Evolutionary conservation across 106 monocot genomes (phyloP).

Genomic region (Dendrobium catenatum): DNA sequence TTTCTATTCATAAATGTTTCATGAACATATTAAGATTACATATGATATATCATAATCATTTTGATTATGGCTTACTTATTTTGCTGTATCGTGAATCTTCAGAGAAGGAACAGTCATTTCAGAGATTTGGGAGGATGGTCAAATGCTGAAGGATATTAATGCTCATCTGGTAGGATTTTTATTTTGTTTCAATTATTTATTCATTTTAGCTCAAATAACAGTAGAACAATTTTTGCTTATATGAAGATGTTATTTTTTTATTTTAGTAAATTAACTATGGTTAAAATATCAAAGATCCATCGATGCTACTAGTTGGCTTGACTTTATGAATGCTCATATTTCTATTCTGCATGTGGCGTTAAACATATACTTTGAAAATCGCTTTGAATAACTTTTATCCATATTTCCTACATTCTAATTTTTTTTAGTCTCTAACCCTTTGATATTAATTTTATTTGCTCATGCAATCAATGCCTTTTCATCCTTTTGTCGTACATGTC

Average conservation of each 20-base stretch:
- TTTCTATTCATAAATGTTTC: neutral
- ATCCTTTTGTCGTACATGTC: neutral
- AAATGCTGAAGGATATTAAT: conserved; percentile 84
- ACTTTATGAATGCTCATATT: no score
- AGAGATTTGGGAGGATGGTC: conserved; percentile 98
- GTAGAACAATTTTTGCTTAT: neutral
- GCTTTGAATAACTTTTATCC: no score
- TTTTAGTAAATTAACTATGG: neutral
- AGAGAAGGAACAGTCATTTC: conserved; percentile 95
- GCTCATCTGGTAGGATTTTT: conserved; percentile 64
- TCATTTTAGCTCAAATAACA: neutral
- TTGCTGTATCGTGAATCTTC: conserved; percentile 12
- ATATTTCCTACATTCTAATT: neutral
- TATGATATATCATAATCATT: conserved; percentile 2
- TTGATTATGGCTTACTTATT: neutral
- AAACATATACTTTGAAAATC: no score
- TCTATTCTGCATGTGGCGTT: no score
- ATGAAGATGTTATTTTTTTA: neutral
- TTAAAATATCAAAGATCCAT: neutral
- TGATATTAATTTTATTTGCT: neutral
- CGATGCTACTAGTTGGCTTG: no score
- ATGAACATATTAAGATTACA: neutral
- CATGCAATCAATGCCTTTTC: neutral
- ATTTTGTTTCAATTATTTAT: neutral
- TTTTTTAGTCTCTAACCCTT: neutral